Evolutionary conservation across 2,329 filamentous ascomycete species (phyloP).

Genomic region (Eutypella sp.): DNA sequence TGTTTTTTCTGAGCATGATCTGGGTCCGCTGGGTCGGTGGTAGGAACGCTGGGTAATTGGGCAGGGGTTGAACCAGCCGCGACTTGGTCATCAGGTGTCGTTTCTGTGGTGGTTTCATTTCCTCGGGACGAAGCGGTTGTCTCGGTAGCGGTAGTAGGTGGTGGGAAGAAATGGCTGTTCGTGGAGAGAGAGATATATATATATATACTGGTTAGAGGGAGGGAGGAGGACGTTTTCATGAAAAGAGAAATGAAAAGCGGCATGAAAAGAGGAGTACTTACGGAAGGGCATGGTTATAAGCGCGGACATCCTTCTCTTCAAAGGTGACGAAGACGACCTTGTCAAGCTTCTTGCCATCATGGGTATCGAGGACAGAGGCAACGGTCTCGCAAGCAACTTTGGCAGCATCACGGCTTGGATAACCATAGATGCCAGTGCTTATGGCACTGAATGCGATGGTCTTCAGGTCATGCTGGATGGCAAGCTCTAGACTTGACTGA

Average conservation of each 20-base stretch:
- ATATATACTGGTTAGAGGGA: not conserved
- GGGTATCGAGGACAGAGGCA: constrained; percentile 47
- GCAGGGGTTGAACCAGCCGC: constrained; percentile 20
- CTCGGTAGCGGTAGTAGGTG: constrained; percentile 5
- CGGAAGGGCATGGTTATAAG: constrained; percentile 70
- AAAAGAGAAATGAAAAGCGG: too few relatives aligned
- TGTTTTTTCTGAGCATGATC: constrained; percentile 30
- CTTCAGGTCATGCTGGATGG: constrained; percentile 58
- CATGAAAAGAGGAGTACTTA: constrained; percentile 43
- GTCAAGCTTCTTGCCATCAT: constrained; percentile 50
- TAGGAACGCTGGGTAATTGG: constrained; percentile 32
- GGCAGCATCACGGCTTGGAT: constrained; percentile 70
- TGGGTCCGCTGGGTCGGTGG: constrained; percentile 25
- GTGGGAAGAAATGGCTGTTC: constrained; percentile 22
- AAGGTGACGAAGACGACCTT: constrained; percentile 84
- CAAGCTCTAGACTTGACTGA: constrained; percentile 63
- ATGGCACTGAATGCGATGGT: constrained; percentile 79
- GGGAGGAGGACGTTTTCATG: too few relatives aligned
- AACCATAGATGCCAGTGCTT: constrained; percentile 88
- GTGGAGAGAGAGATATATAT: not conserved
- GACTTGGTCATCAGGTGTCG: constrained; percentile 15
- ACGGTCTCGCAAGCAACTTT: constrained; percentile 60
- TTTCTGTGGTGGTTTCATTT: constrained; percentile 8
- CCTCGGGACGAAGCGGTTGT: too few relatives aligned
- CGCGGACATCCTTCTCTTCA: constrained; percentile 66